phyloP scores from a whole-genome alignment of 2,329 filamentous ascomycete genomes.

The Mycosphaerella sp. region DNA sequence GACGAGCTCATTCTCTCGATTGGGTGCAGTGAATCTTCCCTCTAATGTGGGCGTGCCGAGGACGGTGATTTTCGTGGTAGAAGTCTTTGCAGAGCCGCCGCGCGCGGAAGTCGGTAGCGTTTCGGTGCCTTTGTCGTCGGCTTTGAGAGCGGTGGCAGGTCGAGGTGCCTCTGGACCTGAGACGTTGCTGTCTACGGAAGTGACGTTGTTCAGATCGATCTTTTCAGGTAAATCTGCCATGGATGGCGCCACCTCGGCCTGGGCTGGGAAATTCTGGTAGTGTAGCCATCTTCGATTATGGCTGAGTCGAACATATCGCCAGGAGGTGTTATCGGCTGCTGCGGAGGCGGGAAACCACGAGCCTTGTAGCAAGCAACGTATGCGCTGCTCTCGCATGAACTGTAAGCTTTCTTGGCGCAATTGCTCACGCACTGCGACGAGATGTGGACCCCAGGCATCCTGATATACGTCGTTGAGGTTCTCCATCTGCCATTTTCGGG shows the following conservation, averaged over 20 bases:
- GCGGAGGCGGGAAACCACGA: conserved; percentile 70
- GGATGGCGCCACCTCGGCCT: conserved; percentile 49
- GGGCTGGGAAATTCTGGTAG: conserved; percentile 73
- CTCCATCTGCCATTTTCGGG: conserved; percentile 89
- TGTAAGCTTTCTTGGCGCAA: conserved; percentile 85
- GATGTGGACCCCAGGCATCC: conserved; percentile 85
- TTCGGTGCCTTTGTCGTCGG: conserved; percentile 37
- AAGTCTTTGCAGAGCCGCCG: conserved; percentile 25
- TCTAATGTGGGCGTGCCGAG: conserved; percentile 49
- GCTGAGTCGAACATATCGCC: conserved; percentile 81
- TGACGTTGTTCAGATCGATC: conserved; percentile 80
- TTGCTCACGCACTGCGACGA: conserved; percentile 83
- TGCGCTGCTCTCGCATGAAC: conserved; percentile 94
- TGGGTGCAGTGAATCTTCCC: neutral
- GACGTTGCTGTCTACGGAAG: conserved; percentile 90
- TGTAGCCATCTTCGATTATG: conserved; percentile 88
- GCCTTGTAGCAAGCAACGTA: conserved; percentile 80
- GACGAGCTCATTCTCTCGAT: conserved; percentile 51
- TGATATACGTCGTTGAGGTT: conserved; percentile 86
- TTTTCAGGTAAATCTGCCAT: conserved; percentile 71
- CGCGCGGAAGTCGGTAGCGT: conserved; percentile 21
- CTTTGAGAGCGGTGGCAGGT: conserved; percentile 30
- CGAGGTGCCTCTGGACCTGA: conserved; percentile 54
- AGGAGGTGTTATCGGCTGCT: conserved; percentile 34
- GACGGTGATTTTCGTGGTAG: conserved; percentile 82